Conservation (phyloP, 805 yeast genomes). For the Starmerella geochares region DNA sequence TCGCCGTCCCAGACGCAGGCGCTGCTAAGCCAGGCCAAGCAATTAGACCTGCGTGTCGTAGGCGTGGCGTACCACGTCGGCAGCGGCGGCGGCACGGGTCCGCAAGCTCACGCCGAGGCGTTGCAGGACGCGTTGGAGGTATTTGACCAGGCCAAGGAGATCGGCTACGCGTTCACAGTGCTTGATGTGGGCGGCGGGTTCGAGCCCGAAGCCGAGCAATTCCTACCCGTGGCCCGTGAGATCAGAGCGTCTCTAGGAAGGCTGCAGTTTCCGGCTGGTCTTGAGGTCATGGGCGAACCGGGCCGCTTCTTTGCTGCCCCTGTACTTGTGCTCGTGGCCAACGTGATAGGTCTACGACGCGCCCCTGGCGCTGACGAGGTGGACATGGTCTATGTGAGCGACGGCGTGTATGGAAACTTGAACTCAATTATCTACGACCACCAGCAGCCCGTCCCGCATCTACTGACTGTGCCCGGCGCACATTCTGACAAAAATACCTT, state of each 20-base stretch:
- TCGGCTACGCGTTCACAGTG: conserved; percentile 42
- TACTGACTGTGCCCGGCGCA: conserved; percentile 25
- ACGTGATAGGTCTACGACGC: conserved; percentile 72
- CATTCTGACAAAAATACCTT: neutral
- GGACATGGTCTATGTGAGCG: conserved; percentile 73
- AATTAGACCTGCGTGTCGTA: conserved; percentile 50
- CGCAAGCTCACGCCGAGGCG: conserved; percentile 47
- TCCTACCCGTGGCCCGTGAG: conserved; percentile 42
- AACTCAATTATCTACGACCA: conserved; percentile 91
- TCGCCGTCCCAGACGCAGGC: conserved; percentile 41
- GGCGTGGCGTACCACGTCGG: conserved; percentile 97
- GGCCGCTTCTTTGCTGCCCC: conserved; percentile 82
- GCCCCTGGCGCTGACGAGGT: conserved; percentile 34
- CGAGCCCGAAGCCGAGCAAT: conserved; percentile 46
- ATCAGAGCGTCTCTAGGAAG: conserved; percentile 45
- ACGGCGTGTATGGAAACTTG: conserved; percentile 92
- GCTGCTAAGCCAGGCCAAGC: conserved; percentile 52
- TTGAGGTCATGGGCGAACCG: conserved; percentile 74
- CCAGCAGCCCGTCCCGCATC: conserved; percentile 62
- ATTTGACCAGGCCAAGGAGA: conserved; percentile 47
- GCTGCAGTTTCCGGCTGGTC: conserved; percentile 43
- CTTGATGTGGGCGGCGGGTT: conserved; percentile 96
- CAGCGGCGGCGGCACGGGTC: conserved; percentile 72
- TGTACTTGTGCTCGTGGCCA: conserved; percentile 74
- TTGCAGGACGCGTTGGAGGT: conserved; percentile 49